Base-by-base conservation (phyloP, 2,329 filamentous ascomycete genomes). In the Chlorencoelia australis region DNA sequence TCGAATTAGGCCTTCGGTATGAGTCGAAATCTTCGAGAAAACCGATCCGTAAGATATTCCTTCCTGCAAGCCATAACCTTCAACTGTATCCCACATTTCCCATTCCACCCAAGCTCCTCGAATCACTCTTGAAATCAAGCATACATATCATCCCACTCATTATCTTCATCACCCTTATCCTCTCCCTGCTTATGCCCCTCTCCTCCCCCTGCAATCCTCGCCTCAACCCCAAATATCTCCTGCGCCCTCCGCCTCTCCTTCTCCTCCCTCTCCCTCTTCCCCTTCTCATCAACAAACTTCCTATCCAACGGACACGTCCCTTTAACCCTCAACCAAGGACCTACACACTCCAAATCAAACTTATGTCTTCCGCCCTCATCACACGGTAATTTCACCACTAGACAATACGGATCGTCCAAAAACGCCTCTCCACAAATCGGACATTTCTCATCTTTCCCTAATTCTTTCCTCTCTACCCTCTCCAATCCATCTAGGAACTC, bases 341-440 rank as follows among this genome's bases (percentile, higher is more conserved):
- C 71, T 2, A 80, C 73, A 49, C 76, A 81, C 59, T 81, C 76
- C n/a, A 80, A 57, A 49, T 81, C 76, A 52, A 77, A 80, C 33
- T 59, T 60, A 55, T 81, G 76, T n/a, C n/a, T n/a, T n/a, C n/a
- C n/a, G 26, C 56, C 60, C 20, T 62, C 64, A 48, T 74, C 63
- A 53, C 76, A 81, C 26, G 75, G 75, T 50, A 81, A 62, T 61
- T 75, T 67, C 18, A 80, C 76, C 9, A 80, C 74, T 2, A 81
- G 62, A 37, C 68, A 71, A 52, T 73, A 78, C 48, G 63, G 59
- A 50, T 81, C 76, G 48, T 79, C 73, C 30, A 77, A 60, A 50
- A 73, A 78, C 19, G 57, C 59, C 48, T 79, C 70, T 40, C 71
- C 73, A 58, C 75, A 80, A 54, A 80, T 79, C 27, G 75, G 70